Evolutionary conservation across 305 asterid genomes (phyloP).

Genomic region (Solanum hybrid): DNA sequence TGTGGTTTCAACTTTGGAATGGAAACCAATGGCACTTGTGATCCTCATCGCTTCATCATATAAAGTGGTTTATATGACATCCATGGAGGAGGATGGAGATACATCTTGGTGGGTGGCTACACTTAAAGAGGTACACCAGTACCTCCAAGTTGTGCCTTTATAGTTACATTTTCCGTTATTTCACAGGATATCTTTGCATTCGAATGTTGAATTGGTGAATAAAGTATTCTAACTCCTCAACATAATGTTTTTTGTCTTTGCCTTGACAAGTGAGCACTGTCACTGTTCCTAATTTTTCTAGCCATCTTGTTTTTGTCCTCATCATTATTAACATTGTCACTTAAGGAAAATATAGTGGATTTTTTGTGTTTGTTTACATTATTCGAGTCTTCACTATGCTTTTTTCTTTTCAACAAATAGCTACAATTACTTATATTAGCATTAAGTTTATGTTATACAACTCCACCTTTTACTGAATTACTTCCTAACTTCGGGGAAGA

Average conservation of each 20-base stretch:
- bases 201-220: neutral
- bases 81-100: neutral
- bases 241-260: no score
- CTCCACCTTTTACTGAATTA: neutral
- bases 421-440: neutral
- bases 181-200: neutral
- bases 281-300: neutral
- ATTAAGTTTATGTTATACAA: no score
- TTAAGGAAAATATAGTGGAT: no score
- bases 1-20: neutral
- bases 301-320: neutral
- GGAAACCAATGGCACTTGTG: slow-evolving; percentile 62
- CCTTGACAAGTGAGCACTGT: neutral
- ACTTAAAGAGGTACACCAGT: neutral
- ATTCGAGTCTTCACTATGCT: neutral
- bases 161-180: neutral
- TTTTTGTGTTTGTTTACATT: neutral
- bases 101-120: neutral
- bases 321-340: neutral
- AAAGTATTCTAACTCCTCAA: neutral
- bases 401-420: neutral
- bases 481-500: neutral
- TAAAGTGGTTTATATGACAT: slow-evolving; percentile 46
- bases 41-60: slow-evolving; percentile 76
- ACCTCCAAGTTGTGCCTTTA: neutral